Base-by-base conservation (phyloP, 371 early-diverging fungal species). In the Phascolomyces articulosus region DNA sequence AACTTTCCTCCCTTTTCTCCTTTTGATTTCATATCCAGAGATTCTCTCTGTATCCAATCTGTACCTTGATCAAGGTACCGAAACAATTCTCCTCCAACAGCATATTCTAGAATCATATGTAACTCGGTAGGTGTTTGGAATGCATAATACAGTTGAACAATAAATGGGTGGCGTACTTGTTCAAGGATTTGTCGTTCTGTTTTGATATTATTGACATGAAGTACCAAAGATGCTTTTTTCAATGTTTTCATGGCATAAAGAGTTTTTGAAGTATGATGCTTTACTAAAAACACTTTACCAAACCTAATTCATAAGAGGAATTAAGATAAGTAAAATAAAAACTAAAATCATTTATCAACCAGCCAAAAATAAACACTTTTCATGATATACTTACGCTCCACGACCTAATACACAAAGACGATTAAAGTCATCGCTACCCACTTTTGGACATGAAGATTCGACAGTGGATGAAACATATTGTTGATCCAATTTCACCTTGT, bases 11-110 rank as follows among this genome's bases (percentile, higher is more conserved):
- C 18, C 49, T 49, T 49, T 24, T 1, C 53, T 16, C 8, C 15
- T 53, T 26, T 29, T n/a, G 6, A 8, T 28, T 1, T 3, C 20
- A 1, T 20, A 23, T 28, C 68, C 67, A 34, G 11, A 9, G 6
- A 2, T 34, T 34, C 11, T 6, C 11, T 34, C 6, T 2, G 11
- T 2, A 31, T 6, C 3, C 9, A 9, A 6, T 3, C 9, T 31
- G 11, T 72, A 67, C 68, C 60, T 53, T 63, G 63, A 44, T 85
- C 90, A 76, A 98, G 82, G 74, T 95, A 95, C 61, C 87, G 89
- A 69, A 99, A 99, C 62, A 99, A 81, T 84, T 99, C 99, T 21
- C 99, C 99, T 55, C 99, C 99, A n/a, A 92, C 91, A 40, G 96
- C 95, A 84, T 95, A 99, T 67, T 97, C 97, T 86, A 99, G 85